A percentile compares a stretch with the other conserved stretches of the same genome.
Evolutionary conservation across 2,329 filamentous ascomycete genomes (phyloP).

Genomic region (Curvularia sp.): DNA sequence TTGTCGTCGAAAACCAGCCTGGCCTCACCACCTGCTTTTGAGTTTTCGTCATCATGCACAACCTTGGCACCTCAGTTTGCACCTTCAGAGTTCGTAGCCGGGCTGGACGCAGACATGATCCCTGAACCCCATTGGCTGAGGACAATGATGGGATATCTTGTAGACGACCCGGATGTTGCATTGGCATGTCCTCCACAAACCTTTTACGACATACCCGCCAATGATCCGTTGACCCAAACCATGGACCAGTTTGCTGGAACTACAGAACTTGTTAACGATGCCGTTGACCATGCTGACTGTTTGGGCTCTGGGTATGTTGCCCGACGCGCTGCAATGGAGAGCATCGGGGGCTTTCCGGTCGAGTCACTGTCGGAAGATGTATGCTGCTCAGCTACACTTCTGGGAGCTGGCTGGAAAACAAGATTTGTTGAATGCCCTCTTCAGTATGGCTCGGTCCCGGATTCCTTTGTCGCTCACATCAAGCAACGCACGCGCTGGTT

Average conservation of each 20-base stretch:
- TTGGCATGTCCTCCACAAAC: constrained; percentile 36
- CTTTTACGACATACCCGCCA: constrained; percentile 67
- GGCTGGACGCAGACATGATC: constrained; percentile 73
- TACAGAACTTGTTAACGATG: constrained; percentile 57
- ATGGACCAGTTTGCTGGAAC: constrained; percentile 66
- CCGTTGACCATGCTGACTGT: constrained; percentile 64
- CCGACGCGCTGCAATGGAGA: constrained; percentile 65
- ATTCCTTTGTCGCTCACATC: background rate
- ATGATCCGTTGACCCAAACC: constrained; percentile 65
- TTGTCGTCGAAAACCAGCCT: background rate
- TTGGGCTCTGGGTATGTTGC: constrained; percentile 69
- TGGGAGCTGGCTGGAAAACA: background rate
- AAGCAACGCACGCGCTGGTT: constrained; percentile 1
- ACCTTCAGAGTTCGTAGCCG: constrained; percentile 65
- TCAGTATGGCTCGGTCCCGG: background rate
- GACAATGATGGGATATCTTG: constrained; percentile 16
- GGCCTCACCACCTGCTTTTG: background rate
- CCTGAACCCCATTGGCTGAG: constrained; percentile 62
- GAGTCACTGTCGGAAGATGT: constrained; percentile 68
- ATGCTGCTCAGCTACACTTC: constrained; percentile 48
- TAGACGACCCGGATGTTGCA: constrained; percentile 14
- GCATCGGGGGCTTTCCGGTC: constrained; percentile 68
- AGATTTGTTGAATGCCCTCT: background rate
- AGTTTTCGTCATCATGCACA: background rate
- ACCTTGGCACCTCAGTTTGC: background rate